Base-by-base conservation (phyloP, 768 basidiomycete genomes). In the Pleurotus giganteus region DNA sequence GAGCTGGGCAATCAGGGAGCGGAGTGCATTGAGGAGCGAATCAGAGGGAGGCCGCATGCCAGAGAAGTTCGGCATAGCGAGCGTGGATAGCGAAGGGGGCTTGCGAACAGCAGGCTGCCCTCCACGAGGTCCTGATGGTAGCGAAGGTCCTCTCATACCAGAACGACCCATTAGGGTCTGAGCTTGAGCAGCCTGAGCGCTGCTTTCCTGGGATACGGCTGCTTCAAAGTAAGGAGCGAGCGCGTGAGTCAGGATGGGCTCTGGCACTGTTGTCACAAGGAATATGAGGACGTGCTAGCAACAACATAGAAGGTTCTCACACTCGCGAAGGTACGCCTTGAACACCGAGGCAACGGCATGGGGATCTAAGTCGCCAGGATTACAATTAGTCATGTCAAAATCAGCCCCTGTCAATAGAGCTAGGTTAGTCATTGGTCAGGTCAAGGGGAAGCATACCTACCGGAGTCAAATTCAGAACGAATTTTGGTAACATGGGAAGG, bases 301-400 rank as follows among this genome's bases (percentile, higher is more conserved):
- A 27, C 52, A 47, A 44, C 24, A 24, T 62, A 47, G 7, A 42
- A 56, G 37, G 17, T 29, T 1, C 94, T 75, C 71, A 96, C 94
- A 74, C 80, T 97, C 94, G 54, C 95, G 88, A 39, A 98, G 75
- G 67, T 85, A 98, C 1, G 91, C 88, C 69, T 96, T 97, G 74
- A 96, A 97, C 27, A 96, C 74, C 23, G 91, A 91, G 17, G 94
- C 86, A 5, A 98, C 94, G 1, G 93, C 91, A 68, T 98, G 94
- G 44, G 95, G 95, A 65, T 98, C 95, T 31, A 98, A 72, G 63
- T 98, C 94, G 6, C 89, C 84, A 23, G 93, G 94, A 47, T 81
- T 80, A 58, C 86, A 89, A 58, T 83, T 81, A 36, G 77, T 71
- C 72, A 98, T 81, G 64, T 94, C 87, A 62, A 87, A 92, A 71